Evolutionary conservation across 2,329 filamentous ascomycete species (phyloP).

Genomic region (Microsporum audouinii): DNA sequence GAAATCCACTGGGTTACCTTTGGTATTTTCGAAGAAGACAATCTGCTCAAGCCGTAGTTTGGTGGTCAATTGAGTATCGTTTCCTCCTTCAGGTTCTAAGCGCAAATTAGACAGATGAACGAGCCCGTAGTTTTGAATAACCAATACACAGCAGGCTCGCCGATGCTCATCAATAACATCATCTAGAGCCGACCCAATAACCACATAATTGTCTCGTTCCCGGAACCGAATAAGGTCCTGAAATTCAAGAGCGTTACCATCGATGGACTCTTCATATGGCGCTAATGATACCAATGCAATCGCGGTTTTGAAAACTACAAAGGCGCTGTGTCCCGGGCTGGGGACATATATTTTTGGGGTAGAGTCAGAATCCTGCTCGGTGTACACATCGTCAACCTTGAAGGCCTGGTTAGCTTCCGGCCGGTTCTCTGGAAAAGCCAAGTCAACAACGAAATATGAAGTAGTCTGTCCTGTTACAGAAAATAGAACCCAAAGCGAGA

Average conservation of each 20-base stretch:
- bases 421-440: conserved; percentile 47
- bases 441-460: conserved; percentile 65
- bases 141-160: conserved; percentile 38
- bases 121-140: conserved; percentile 48
- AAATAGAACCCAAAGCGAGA: conserved; percentile 49
- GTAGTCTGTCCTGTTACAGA: conserved; percentile 45
- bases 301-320: conserved; percentile 66
- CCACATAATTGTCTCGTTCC: conserved; percentile 36
- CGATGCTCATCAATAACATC: conserved; percentile 29
- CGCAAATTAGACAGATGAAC: conserved; percentile 36
- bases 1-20: conserved; percentile 81
- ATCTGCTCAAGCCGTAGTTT: conserved; percentile 89
- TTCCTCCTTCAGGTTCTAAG: conserved; percentile 13
- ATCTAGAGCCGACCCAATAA: conserved; percentile 43
- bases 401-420: conserved; percentile 54
- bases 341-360: conserved; percentile 66
- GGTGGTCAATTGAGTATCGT: conserved; percentile 49
- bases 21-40: conserved; percentile 76
- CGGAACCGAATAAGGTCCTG: conserved; percentile 81
- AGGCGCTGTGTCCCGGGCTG: conserved; percentile 66
- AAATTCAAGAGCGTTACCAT: conserved; percentile 63
- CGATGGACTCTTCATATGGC: conserved; percentile 56
- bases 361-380: conserved; percentile 34
- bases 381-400: conserved; percentile 54
- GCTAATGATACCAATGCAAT: conserved; percentile 66